Base-by-base conservation (phyloP, 805 yeast genomes). In the Schwanniomyces pseudopolymorphus region DNA sequence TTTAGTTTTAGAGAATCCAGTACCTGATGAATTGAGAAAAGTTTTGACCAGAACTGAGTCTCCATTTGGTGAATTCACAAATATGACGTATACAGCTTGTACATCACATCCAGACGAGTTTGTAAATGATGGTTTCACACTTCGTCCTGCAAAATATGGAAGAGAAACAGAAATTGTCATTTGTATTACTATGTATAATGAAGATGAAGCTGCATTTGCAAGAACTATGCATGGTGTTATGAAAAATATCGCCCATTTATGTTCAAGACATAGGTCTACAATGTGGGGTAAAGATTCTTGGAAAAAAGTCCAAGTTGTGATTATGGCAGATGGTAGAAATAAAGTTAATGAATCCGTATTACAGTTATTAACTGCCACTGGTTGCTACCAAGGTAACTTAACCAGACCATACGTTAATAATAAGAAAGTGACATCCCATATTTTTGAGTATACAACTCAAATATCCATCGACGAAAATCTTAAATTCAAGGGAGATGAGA, bases 211-310 rank as follows among this genome's bases (percentile, higher is more conserved):
- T 44, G 80, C 95, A 2, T 82, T 94, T 63, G 89, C 97, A 1
- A 81, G 98, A 69, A 95, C 99, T 0, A 75, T 94, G 79, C 96
- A 95, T 64, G 88, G 96, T 0, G 92, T 94, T 13, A 89, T 92
- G 88, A 87, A 83, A 58, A 94, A 95, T 66, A 81, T 94, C 48
- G 88, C 96, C 2, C 94, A 90, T 59, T 73, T 94, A 43, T 82
- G 96, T 61, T 80, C 85, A 13, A 81, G 99, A 64, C 77, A 79
- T 45, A 86, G 83, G 63, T 87, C 96, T 33, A 75, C 86, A 42
- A 85, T 87, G 14, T 94, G 99, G 99, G 98, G 99, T 4, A 83
- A 84, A 54, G 95, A 91, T 49, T 87, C 96, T 21, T 94, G 99
- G 99, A 90, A 94, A 61, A 94, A 92, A 67, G 85, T 94, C 17